phyloP scores from a whole-genome alignment of 805 yeast genomes.

The Saturnispora sanitii region DNA sequence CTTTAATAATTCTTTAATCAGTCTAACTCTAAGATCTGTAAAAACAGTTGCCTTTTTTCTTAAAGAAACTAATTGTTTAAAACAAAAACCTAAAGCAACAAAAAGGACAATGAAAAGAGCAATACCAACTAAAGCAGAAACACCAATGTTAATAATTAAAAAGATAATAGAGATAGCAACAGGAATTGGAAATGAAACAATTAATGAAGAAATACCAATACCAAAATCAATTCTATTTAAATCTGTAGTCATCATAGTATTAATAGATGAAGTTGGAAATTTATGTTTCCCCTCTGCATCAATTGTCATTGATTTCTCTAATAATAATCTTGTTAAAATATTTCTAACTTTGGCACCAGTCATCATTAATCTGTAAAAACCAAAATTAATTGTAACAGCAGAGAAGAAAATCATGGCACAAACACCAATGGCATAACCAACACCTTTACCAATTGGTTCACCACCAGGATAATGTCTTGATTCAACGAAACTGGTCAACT shows the following conservation, averaged over 20 bases:
- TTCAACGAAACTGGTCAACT: conserved; percentile 54
- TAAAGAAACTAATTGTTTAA: conserved; percentile 40
- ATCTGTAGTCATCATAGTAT: conserved; percentile 75
- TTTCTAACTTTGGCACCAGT: conserved; percentile 67
- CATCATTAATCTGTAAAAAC: conserved; percentile 47
- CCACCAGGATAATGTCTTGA: conserved; percentile 33
- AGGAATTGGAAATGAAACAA: conserved; percentile 53
- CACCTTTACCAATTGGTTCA: conserved; percentile 45
- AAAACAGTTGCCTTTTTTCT: conserved; percentile 48
- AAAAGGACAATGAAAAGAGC: conserved; percentile 45
- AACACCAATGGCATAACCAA: conserved; percentile 72
- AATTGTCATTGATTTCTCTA: conserved; percentile 55
- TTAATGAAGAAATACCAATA: conserved; percentile 54
- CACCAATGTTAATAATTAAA: conserved; percentile 63
- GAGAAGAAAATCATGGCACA: conserved; percentile 42
- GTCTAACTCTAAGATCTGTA: conserved; percentile 71
- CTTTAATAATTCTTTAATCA: conserved; percentile 69
- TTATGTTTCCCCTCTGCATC: conserved; percentile 51
- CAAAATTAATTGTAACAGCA: conserved; percentile 47
- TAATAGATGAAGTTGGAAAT: conserved; percentile 62
- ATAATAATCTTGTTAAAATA: conserved; percentile 54
- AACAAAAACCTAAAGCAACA: conserved; percentile 32
- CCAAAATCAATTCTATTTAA: conserved; percentile 71
- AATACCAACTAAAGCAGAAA: conserved; percentile 62
- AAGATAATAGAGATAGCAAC: conserved; percentile 53